Percentiles rank a stretch among this genome's conserved stretches.
These are phyloP conservation scores for Azolla pinnata DNA, from an alignment of 75 land plant species.

Conservation along the genomic window DNA sequence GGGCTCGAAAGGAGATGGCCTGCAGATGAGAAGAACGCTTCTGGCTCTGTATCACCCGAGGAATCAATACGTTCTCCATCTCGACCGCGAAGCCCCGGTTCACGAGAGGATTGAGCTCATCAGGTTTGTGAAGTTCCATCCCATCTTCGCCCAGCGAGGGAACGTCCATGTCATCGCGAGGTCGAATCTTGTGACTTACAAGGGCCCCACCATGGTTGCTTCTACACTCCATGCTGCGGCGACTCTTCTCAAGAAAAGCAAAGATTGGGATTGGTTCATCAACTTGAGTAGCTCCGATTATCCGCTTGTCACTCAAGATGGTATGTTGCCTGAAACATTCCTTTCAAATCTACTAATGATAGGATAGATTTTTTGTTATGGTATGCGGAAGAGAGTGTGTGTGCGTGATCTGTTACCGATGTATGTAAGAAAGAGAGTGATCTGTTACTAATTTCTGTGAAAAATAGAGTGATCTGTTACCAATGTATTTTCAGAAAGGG, in stretches of 20 bases:
- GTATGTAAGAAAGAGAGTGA: no score
- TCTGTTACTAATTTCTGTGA: no score
- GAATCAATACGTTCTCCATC: constrained; percentile 64
- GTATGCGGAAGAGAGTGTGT: no score
- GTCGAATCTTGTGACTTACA: constrained; percentile 54
- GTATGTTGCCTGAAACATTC: constrained; percentile 48
- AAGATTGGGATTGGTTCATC: constrained; percentile 89
- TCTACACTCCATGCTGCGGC: constrained; percentile 64
- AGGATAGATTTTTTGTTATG: no score
- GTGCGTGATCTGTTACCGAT: no score
- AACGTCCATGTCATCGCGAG: constrained; percentile 69
- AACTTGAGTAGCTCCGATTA: constrained; percentile 82
- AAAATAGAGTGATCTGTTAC: no score
- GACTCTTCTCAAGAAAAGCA: constrained; percentile 42
- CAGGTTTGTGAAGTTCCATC: constrained; percentile 33
- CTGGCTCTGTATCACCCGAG: constrained; percentile 71
- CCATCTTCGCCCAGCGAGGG: constrained; percentile 26
- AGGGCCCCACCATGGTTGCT: constrained; percentile 75
- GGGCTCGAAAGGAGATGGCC: constrained; percentile 55
- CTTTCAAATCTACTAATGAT: no score
- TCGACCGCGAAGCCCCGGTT: constrained; percentile 61
- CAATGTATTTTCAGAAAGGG: no score
- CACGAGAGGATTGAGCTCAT: constrained; percentile 55
- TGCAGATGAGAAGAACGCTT: constrained; percentile 36
- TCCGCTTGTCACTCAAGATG: constrained; percentile 86